phyloP scores from a whole-genome alignment of 2,329 filamentous ascomycete genomes.

The Camillea tinctor region DNA sequence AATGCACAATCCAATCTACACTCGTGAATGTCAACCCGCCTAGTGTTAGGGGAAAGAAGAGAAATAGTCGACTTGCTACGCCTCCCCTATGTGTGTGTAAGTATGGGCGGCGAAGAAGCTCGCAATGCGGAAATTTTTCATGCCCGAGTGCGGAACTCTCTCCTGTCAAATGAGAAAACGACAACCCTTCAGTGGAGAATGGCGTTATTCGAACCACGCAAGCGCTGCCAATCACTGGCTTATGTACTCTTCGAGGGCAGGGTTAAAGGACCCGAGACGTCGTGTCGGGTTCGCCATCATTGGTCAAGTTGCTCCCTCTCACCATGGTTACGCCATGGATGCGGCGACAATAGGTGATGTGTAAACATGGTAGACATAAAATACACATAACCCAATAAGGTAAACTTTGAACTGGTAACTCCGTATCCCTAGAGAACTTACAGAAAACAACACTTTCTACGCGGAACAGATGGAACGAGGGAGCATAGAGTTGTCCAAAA shows the following conservation, averaged over 20 bases:
- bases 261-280: slow-evolving; percentile 18
- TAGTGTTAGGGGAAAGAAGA: not conserved
- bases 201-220: not conserved
- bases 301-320: slow-evolving; percentile 4
- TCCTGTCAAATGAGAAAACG: not conserved
- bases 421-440: too few species aligned
- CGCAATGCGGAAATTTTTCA: not conserved
- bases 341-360: not conserved
- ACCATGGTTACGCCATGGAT: slow-evolving; percentile 2
- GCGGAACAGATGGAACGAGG: not conserved
- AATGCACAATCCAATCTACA: not conserved
- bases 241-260: slow-evolving; percentile 7
- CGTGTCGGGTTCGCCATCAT: slow-evolving; percentile 15
- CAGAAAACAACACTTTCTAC: not conserved
- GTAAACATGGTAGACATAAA: slow-evolving; percentile 1
- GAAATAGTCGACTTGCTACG: not conserved
- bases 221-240: not conserved
- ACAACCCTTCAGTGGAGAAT: not conserved
- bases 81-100: not conserved
- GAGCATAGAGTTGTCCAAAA: not conserved
- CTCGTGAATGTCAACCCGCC: not conserved
- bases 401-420: not conserved
- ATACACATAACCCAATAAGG: not conserved
- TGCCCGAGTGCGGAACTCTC: not conserved
- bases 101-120: not conserved